Conservation (phyloP, 371 early-diverging fungal species). For the Mucor ambiguus region DNA sequence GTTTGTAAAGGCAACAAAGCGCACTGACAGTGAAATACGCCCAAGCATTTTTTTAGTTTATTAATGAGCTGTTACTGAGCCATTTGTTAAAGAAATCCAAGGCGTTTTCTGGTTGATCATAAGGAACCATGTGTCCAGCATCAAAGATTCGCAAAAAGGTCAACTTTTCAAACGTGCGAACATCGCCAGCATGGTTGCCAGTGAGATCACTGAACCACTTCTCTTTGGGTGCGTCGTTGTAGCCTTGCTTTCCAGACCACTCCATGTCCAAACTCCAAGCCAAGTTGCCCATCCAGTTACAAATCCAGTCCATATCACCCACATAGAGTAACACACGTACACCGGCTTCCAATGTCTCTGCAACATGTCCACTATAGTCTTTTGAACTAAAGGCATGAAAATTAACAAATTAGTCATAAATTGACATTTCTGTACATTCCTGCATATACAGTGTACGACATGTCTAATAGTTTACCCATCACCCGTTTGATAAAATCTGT, state of each 20-base stretch:
- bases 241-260: slow-evolving; percentile 76
- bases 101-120: slow-evolving; percentile 60
- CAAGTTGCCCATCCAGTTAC: slow-evolving; percentile 76
- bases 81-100: slow-evolving; percentile 62
- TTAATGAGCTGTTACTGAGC: slow-evolving; percentile 36
- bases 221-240: slow-evolving; percentile 57
- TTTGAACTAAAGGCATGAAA: not conserved
- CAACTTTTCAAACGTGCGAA: slow-evolving; percentile 62
- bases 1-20: not conserved
- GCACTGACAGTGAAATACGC: not conserved
- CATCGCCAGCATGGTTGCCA: slow-evolving; percentile 67
- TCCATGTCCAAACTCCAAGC: slow-evolving; percentile 78
- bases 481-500: slow-evolving; percentile 71
- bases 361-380: slow-evolving; percentile 29
- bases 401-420: slow-evolving; percentile 18
- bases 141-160: slow-evolving; percentile 84
- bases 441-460: not conserved
- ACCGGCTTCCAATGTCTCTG: slow-evolving; percentile 56
- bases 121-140: slow-evolving; percentile 90
- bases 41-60: slow-evolving; percentile 2
- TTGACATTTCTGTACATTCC: slow-evolving; percentile 9
- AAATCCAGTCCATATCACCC: slow-evolving; percentile 34
- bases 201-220: slow-evolving; percentile 44
- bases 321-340: slow-evolving; percentile 84
- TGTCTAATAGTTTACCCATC: slow-evolving; percentile 68